Base-by-base conservation (phyloP, 495 filamentous ascomycete genomes). In the Cryomyces minteri region DNA sequence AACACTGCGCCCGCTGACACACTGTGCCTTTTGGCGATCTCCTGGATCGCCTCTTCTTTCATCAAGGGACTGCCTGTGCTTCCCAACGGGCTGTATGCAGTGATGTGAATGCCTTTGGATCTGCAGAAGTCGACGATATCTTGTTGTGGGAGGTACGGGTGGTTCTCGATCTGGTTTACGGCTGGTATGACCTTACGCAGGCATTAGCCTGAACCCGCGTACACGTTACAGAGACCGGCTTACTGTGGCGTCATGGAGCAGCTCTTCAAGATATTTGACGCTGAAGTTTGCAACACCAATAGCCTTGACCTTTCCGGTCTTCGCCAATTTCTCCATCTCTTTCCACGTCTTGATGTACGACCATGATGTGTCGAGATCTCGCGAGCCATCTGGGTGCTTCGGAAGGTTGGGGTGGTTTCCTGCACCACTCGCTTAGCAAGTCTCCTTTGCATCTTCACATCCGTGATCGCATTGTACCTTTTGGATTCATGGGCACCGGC, bases 151-250 rank as follows among this genome's bases (percentile, higher is more conserved):
- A 90, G 72, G 5, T 68, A 71, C 10, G 80, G 80, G 66, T 88
- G 82, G 65, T 88, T 87, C 66, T 94, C 86, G 56, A 92, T 86
- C 73, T 92, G 84, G 66, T 92, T 90, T 49, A 77, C 81, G n/a
- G 84, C 84, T 8, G 86, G 86, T 0, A 79, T 58, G 37, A 88
- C 63, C 32, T 62, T 25, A 25, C 18, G 2, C 18, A 25, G 18
- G 18, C 18, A 25, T 25, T 25, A 25, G 18, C 18, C 18, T 25
- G 2, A 2, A 2, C 18, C 18, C 18, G 18, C 18, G 18, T 25
- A 25, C 18, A 25, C 18, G 18, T 25, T 2, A 25, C 18, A 25
- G 18, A 2, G 18, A 25, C 2, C 18, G 18, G 18, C 18, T 25
- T 25, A 25, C 18, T 25, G 18, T 70, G 43, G 72, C 74, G 42